Conservation (phyloP, 225 moss, liverwort and hornwort species). For the Polytrichum commune region DNA sequence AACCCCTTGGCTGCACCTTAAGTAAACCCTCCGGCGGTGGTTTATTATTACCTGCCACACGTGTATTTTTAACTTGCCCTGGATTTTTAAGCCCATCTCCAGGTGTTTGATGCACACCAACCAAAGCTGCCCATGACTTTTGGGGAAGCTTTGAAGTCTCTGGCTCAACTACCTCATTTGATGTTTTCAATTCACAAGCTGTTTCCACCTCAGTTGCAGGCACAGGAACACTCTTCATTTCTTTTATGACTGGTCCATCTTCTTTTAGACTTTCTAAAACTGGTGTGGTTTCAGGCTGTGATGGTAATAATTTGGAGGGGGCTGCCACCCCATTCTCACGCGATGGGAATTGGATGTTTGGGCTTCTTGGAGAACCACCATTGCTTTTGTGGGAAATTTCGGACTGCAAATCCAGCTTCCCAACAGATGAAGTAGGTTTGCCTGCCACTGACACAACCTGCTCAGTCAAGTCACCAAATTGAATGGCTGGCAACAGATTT, state of each 20-base stretch:
- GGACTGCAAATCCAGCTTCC: background rate
- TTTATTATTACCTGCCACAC: constrained; percentile 43
- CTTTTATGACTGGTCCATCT: constrained; percentile 29
- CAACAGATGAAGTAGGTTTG: constrained; percentile 9
- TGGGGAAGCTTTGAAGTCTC: constrained; percentile 46
- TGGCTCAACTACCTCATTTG: constrained; percentile 19
- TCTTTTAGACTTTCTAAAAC: constrained; percentile 6
- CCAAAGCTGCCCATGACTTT: constrained; percentile 88
- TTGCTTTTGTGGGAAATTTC: constrained; percentile 1
- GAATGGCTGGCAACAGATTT: constrained; percentile 17
- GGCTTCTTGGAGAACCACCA: background rate
- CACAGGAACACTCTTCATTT: background rate
- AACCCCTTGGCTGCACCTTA: constrained; percentile 76
- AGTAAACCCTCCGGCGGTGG: constrained; percentile 25
- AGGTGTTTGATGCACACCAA: constrained; percentile 53
- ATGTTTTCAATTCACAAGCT: background rate
- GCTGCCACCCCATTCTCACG: constrained; percentile 29
- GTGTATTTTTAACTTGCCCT: constrained; percentile 30
- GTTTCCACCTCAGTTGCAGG: too few species aligned
- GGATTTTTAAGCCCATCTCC: constrained; percentile 31
- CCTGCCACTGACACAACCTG: constrained; percentile 21
- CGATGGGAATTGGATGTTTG: constrained; percentile 4
- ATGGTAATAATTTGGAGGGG: constrained; percentile 9
- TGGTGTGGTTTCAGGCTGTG: constrained; percentile 21
- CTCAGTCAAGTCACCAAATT: constrained; percentile 34